Evolutionary conservation across 2,329 filamentous ascomycete genomes (phyloP), one percentile per base, ranked within the genome.

Genomic region (Dothideomycetes sp.): DNA sequence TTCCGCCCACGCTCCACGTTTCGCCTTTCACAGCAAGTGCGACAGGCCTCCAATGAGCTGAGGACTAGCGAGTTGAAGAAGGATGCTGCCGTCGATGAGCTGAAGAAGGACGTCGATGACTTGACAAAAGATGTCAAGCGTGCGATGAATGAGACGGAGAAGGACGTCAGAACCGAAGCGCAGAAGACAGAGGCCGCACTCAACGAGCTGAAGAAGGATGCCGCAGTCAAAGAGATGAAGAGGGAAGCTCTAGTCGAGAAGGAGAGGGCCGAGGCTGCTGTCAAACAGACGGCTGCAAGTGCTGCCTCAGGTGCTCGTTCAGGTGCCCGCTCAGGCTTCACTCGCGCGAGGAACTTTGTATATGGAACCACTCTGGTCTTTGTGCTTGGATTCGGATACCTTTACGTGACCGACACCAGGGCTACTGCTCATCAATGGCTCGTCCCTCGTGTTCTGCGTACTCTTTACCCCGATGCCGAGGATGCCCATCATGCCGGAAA

Each of bases 401-500:
- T 71, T 44, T 73, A 73, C 50, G 52, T 64, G 40, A 73, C 70
- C 35, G 71, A 74, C 48, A 73, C 70, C 3, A 68, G 71, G 43
- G 69, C 70, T 5, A 65, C 67, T 50, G 53, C 73, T 17, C 71
- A 74, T 53, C 60, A 66, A 59, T 73, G 67, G 58, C 56, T 71
- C 13, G 59, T 70, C 13, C 64, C 83, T 2, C 82, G 74, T 0
- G 56, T 78, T 13, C 57, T 91, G 4, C 79, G 84, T 35, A 63
- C 70, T 38, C 44, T 84, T 44, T 82, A 76, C 59, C 71, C 80
- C 4, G 84, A 91, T 53, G 82, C 82, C 44, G 91, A 98, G 62
- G 86, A 94, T 27, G 91, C 89, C n/a, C 91, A 98, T 59, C 81
- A 93, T 55, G 69, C 73, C 16, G 84, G 84, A 36, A 86, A 84